Conservation (phyloP, 257 asterid species). For the Asclepias syriaca region DNA sequence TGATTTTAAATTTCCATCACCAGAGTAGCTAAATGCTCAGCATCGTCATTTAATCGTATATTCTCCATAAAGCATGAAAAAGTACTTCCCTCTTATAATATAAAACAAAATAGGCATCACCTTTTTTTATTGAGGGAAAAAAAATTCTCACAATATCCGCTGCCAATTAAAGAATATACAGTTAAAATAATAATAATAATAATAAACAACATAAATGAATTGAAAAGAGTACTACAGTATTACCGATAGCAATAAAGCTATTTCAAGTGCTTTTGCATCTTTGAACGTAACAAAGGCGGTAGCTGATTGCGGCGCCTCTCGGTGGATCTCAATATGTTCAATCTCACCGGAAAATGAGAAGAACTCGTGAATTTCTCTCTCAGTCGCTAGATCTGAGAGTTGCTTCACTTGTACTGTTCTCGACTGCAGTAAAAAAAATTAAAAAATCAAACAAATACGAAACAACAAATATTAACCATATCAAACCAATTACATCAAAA, state of each 20-base stretch:
- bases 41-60: neutral
- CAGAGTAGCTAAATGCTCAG: neutral
- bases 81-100: neutral
- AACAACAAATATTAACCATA: conserved; percentile 1
- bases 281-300: conserved; percentile 84
- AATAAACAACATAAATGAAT: neutral
- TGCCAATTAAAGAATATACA: neutral
- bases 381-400: conserved; percentile 82
- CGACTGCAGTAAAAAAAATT: conserved; percentile 18
- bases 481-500: neutral
- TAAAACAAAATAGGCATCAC: neutral
- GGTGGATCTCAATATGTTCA: conserved; percentile 71
- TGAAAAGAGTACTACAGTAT: neutral
- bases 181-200: neutral
- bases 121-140: too few species aligned
- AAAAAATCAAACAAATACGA: neutral
- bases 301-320: conserved; percentile 56
- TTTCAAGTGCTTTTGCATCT: conserved; percentile 88
- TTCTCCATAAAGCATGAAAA: neutral
- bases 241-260: conserved; percentile 88
- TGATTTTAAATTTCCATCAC: neutral
- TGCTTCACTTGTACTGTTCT: conserved; percentile 67
- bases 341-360: conserved; percentile 94
- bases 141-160: neutral
- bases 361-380: conserved; percentile 92